These are phyloP conservation scores for Lumnitzera littorea DNA, from an alignment of 345 rosid species.

Conservation along the genomic window DNA sequence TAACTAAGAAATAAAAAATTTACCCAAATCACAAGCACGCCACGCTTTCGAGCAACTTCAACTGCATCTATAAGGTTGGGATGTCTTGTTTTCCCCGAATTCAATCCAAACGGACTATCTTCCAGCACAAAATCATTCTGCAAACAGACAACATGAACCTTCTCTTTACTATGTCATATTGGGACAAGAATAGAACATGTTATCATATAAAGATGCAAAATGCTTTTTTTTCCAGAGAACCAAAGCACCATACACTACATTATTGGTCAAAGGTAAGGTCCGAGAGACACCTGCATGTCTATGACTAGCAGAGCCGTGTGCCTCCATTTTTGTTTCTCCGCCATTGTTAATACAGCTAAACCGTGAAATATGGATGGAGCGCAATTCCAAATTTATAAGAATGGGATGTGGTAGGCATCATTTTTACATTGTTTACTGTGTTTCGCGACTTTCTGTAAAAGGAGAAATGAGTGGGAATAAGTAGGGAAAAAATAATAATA, in stretches of 20 bases:
- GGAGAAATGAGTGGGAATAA: no score
- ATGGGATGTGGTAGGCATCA: no score
- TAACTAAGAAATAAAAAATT: background rate
- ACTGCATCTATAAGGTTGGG: slow-evolving; percentile 61
- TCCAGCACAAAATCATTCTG: slow-evolving; percentile 70
- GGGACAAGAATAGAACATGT: no score
- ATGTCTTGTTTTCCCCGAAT: slow-evolving; percentile 59
- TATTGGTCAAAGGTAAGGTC: background rate
- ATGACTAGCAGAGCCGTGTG: slow-evolving; percentile 77
- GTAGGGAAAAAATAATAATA: no score
- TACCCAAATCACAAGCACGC: slow-evolving; percentile 77
- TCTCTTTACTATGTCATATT: no score
- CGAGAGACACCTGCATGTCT: slow-evolving; percentile 79
- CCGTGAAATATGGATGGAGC: no score
- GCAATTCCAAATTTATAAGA: no score
- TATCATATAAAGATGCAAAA: no score
- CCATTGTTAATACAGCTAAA: slow-evolving; percentile 29
- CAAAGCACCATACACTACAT: background rate
- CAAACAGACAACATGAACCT: background rate
- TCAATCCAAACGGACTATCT: slow-evolving; percentile 34
- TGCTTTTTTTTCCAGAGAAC: no score
- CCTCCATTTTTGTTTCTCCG: slow-evolving; percentile 32
- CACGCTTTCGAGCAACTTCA: slow-evolving; percentile 65
- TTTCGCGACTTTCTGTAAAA: no score
- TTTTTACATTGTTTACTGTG: no score